Percentiles rank a stretch among this genome's conserved stretches.
Evolutionary conservation across 2,329 filamentous ascomycete genomes (phyloP).

Genomic region (Fusarium duplospermum): DNA sequence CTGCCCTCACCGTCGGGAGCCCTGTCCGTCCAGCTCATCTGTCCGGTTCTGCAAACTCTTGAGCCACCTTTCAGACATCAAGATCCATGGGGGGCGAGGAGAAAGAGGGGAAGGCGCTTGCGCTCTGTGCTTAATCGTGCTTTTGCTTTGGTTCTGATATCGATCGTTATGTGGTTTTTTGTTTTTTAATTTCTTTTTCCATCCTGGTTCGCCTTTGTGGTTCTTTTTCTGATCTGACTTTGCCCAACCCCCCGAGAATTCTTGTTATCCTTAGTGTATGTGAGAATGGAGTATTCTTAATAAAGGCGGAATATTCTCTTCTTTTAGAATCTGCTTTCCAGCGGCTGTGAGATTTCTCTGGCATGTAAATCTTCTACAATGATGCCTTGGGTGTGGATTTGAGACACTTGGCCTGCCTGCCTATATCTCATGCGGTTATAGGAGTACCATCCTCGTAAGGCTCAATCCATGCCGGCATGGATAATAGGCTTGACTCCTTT

Average conservation of each 20-base stretch:
- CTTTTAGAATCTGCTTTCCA: slow-evolving; percentile 3
- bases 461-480: neutral
- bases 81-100: slow-evolving; percentile 1
- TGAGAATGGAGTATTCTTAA: slow-evolving; percentile 45
- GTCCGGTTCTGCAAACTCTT: slow-evolving; percentile 11
- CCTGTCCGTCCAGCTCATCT: neutral
- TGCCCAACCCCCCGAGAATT: slow-evolving; percentile 10
- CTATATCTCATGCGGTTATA: neutral
- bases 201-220: slow-evolving; percentile 32
- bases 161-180: slow-evolving; percentile 13
- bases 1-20: neutral
- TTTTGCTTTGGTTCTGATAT: slow-evolving; percentile 35
- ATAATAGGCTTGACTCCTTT: neutral
- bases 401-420: neutral
- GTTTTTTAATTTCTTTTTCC: slow-evolving; percentile 29
- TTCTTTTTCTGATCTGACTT: slow-evolving; percentile 8
- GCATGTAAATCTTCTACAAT: neutral
- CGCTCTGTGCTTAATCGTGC: neutral
- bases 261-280: slow-evolving; percentile 28
- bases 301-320: slow-evolving; percentile 45
- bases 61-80: neutral
- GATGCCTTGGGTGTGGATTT: neutral
- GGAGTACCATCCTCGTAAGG: neutral
- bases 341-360: neutral
- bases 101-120: neutral